Conservation (phyloP, 495 filamentous ascomycete genomes). For the Monascus purpureus region DNA sequence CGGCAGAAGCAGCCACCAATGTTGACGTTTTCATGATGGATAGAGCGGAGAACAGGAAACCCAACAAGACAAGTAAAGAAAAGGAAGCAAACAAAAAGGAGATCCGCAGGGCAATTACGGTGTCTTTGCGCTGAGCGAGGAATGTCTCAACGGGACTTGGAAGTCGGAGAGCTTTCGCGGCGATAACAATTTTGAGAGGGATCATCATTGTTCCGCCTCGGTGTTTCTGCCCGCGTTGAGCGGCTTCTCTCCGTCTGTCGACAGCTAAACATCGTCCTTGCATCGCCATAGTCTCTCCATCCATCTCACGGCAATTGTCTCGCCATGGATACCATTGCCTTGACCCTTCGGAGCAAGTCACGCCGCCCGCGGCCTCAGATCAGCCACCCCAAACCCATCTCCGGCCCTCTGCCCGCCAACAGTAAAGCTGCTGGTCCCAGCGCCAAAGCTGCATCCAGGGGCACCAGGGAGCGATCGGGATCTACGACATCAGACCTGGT, state of each 20-base stretch:
- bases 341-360: conserved; percentile 84
- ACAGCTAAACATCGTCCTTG: no score
- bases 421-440: conserved; percentile 15
- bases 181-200: conserved; percentile 28
- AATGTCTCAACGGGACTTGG: conserved; percentile 2
- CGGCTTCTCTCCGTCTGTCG: no score
- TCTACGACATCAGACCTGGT: conserved; percentile 78
- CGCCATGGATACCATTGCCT: conserved; percentile 46
- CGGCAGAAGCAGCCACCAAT: conserved; percentile 57
- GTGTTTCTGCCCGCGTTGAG: conserved; percentile 20
- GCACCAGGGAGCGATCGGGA: conserved; percentile 19
- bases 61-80: background rate
- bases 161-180: conserved; percentile 5
- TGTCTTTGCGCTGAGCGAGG: conserved; percentile 6
- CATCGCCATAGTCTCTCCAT: no score
- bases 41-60: conserved; percentile 8
- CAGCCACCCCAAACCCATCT: conserved; percentile 74
- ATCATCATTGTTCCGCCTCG: conserved; percentile 29
- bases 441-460: conserved; percentile 6
- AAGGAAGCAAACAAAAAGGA: background rate
- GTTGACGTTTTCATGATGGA: conserved; percentile 51
- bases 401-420: conserved; percentile 39
- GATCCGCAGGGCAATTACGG: background rate
- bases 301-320: conserved; percentile 1
- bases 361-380: conserved; percentile 57